A percentile compares a stretch with the other conserved stretches of the same genome.
These are phyloP conservation scores for Amauroascus niger DNA, from an alignment of 2,329 filamentous ascomycete species.

Conservation along the genomic window DNA sequence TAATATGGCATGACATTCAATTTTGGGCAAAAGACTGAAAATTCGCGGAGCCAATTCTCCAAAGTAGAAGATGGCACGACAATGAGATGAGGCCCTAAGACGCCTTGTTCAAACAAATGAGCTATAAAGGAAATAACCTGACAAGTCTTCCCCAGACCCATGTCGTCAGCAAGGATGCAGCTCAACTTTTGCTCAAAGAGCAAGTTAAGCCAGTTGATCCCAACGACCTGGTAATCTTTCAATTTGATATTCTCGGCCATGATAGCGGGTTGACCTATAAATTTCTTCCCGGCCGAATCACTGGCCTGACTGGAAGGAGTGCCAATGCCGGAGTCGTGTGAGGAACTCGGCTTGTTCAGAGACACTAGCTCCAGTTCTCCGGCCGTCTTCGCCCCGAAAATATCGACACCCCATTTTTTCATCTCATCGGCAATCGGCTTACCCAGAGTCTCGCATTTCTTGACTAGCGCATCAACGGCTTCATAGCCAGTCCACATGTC, in stretches of 20 bases:
- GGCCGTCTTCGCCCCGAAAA: conserved; percentile 50
- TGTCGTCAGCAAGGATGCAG: conserved; percentile 92
- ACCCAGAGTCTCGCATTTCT: conserved; percentile 63
- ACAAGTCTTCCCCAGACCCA: conserved; percentile 92
- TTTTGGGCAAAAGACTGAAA: conserved; percentile 71
- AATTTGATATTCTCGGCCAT: conserved; percentile 69
- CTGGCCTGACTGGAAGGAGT: conserved; percentile 47
- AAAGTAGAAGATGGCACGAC: conserved; percentile 88
- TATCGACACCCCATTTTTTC: conserved; percentile 57
- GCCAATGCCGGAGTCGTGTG: conserved; percentile 58
- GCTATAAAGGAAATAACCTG: conserved; percentile 90
- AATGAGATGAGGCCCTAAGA: conserved; percentile 66
- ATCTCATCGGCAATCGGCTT: conserved; percentile 56
- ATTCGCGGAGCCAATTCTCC: conserved; percentile 92
- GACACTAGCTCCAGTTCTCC: conserved; percentile 54
- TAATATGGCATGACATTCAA: conserved; percentile 65
- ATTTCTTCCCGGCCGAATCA: conserved; percentile 31
- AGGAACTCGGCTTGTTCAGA: conserved; percentile 36
- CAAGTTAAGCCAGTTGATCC: conserved; percentile 86
- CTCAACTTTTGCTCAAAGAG: conserved; percentile 71
- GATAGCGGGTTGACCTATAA: conserved; percentile 59
- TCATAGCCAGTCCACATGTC: conserved; percentile 72
- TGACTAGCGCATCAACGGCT: conserved; percentile 73
- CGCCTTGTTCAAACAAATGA: conserved; percentile 61
- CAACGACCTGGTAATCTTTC: conserved; percentile 90